Evolutionary conservation across 2,329 filamentous ascomycete species (phyloP), one percentile per base, ranked within the genome.

Genomic region (Colletotrichum salicis): DNA sequence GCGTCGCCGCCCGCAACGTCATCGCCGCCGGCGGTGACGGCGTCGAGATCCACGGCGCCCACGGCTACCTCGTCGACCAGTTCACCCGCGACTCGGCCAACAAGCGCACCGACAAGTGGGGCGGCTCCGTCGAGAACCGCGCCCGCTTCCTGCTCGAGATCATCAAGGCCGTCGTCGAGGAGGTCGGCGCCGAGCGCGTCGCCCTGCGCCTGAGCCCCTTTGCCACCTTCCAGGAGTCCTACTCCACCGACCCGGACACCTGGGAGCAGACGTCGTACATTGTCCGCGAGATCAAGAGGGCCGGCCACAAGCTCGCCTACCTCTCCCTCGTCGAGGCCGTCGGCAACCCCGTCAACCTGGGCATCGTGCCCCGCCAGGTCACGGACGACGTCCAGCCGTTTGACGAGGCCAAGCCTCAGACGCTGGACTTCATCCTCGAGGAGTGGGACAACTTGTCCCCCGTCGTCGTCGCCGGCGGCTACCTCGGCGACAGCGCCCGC

Each of bases 31-130:
- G 72, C n/a, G 72, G 72, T 45, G 72, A 73, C 56, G 88, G 87
- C 12, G 87, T 94, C 67, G 92, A 94, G 76, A 80, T 85, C 2
- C 84, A 87, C 75, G 80, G 76, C 15, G 84, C 86, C 19, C 86
- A 88, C 72, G 86, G 86, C 4, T 90, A 89, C 74, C 79, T 91
- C 2, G 79, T 89, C 31, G 86, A 88, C 67, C 87, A 89, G 64
- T 91, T 90, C 79, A 80, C 87, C 4, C 85, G 80, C n/a, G 71
- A 74, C 52, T 70, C 66, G 29, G 67, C 35, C 67, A 73, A 73
- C 58, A 77, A 79, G 55, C 79, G 86, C 45, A 86, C 83, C 11
- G 86, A 87, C 75, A 75, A 82, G 54, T 90, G 88, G 31, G 88
- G 88, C 3, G 88, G 88, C 0, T 84, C 80, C 27, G 79, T 89